Base-by-base conservation (phyloP, 106 monocot species). In the Apostasia ramifera region DNA sequence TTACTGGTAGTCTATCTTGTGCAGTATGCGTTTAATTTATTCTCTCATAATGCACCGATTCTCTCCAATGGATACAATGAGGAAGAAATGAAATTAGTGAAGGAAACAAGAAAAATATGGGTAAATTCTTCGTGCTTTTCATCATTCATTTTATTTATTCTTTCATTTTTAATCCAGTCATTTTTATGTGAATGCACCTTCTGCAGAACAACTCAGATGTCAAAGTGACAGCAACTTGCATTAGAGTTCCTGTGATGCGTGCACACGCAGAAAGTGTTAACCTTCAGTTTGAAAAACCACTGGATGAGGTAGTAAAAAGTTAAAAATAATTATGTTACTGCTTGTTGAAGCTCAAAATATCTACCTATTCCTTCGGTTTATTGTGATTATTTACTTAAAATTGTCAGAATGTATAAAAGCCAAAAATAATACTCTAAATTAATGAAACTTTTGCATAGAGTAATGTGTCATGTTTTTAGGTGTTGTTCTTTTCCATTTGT, bases 1-100 rank as follows among this genome's bases (percentile, higher is more conserved):
- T 79, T 66, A 53, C 5, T 47, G 14, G n/a, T 13, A 70, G 54
- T 66, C 6, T 13, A 15, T 62, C 55, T 68, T 74, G 47, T 87
- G 79, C 82, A 98, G 98, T 98, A 98, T 74, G 98, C 98, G 50
- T 98, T 98, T 74, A 98, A 98, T 80, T 72, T 98, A 12, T 98
- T 98, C 79, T 98, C 98, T 57, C 98, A 98, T 66, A 98, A 98
- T 77, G 86, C 98, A 13, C 84, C 86, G 61, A 73, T 98, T 79
- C 80, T 76, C 46, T 67, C 87, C 51, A 98, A 98, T 81, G 98
- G 98, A n/a, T 98, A 98, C 40, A 98, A 98, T 58, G 98, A 98
- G 73, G 98, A 98, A 70, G 98, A 98, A 68, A 98, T 98, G 93
- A 98, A 98, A 71, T 51, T 98, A 47, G 92, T 98, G 69, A 98